Conservation (phyloP, 257 asterid genomes). For the Hygrophila difformis region DNA sequence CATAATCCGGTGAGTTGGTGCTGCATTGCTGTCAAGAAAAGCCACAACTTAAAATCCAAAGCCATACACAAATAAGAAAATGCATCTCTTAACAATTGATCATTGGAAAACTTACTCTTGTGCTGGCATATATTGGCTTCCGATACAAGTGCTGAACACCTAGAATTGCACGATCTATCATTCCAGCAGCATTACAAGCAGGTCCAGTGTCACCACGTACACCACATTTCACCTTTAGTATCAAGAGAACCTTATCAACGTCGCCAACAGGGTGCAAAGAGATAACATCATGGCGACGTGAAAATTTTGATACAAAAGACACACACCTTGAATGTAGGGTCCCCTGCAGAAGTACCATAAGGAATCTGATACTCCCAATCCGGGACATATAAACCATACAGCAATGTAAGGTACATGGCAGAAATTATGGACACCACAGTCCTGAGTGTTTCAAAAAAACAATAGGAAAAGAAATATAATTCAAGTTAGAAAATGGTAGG, state of each 20-base stretch:
- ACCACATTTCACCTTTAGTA: constrained; percentile 53
- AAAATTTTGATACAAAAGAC: too few species aligned
- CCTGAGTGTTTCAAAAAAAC: constrained; percentile 28
- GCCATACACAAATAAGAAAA: neutral
- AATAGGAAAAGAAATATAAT: constrained; percentile 1
- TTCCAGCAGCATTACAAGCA: constrained; percentile 68
- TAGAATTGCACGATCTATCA: constrained; percentile 58
- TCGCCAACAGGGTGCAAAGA: constrained; percentile 3
- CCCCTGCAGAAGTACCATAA: constrained; percentile 23
- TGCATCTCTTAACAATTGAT: neutral
- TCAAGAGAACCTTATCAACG: constrained; percentile 14
- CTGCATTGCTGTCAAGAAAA: constrained; percentile 46
- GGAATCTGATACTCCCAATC: constrained; percentile 54
- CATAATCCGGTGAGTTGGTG: constrained; percentile 55
- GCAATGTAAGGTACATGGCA: constrained; percentile 33
- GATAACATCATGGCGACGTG: too few species aligned
- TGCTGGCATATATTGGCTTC: constrained; percentile 50
- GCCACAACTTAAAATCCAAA: constrained; percentile 13
- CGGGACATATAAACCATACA: constrained; percentile 49
- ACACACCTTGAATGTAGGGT: constrained; percentile 27
- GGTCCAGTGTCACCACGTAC: constrained; percentile 62
- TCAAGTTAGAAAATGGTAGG: too few species aligned
- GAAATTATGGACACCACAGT: constrained; percentile 31
- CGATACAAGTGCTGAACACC: constrained; percentile 46
- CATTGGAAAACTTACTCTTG: constrained; percentile 24